Conservation (phyloP, 2,329 filamentous ascomycete species). For the Cryphonectria radicalis region DNA sequence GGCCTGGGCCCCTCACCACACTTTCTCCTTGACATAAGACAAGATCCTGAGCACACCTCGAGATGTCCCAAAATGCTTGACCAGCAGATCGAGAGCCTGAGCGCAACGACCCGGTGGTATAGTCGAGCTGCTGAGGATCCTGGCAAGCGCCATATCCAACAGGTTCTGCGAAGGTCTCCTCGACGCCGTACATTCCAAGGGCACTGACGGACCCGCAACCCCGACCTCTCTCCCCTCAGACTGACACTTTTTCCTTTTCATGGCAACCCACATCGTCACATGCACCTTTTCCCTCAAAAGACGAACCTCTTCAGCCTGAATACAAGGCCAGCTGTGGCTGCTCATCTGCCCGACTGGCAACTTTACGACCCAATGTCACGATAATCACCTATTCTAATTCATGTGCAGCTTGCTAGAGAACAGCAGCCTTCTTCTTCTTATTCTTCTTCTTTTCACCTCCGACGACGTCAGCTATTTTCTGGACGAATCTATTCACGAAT, state of each 20-base stretch:
- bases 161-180: neutral
- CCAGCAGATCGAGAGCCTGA: neutral
- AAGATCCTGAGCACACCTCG: conserved; percentile 1
- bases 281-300: neutral
- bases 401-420: conserved; percentile 10
- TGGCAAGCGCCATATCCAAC: conserved; percentile 4
- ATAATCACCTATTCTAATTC: conserved; percentile 9
- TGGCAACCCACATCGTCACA: neutral
- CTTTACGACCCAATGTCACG: neutral
- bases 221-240: neutral
- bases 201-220: neutral
- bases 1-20: conserved; percentile 22
- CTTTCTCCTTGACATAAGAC: conserved; percentile 13
- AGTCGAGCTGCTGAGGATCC: neutral
- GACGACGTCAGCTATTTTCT: neutral
- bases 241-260: neutral
- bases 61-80: conserved; percentile 8
- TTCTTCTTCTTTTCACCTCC: neutral
- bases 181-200: neutral
- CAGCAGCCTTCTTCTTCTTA: neutral
- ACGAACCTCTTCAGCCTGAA: neutral
- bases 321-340: neutral
- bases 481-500: neutral
- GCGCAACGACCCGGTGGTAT: conserved; percentile 1
- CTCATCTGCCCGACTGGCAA: neutral